Conservation (phyloP, 148 eudicot genomes). For the Diospyros lotus region DNA sequence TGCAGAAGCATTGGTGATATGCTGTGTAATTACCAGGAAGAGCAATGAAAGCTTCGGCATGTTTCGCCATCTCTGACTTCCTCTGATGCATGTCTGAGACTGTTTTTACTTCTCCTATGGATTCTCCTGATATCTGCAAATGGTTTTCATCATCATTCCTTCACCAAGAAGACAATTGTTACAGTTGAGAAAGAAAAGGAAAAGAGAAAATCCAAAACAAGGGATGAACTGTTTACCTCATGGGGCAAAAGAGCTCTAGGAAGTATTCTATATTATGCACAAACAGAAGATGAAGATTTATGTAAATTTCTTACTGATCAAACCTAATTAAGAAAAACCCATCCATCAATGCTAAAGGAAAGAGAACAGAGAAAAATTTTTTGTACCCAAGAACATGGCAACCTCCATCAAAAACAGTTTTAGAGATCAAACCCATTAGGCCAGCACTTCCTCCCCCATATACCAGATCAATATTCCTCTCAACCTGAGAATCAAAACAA, state of each 20-base stretch:
- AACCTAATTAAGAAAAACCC: neutral
- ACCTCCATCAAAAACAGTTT: conserved; percentile 68
- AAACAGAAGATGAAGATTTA: conserved; percentile 8
- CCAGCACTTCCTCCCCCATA: conserved; percentile 87
- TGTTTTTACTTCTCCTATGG: conserved; percentile 54
- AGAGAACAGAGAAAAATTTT: neutral
- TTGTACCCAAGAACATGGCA: conserved; percentile 69
- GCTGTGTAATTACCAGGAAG: conserved; percentile 49
- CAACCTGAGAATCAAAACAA: conserved; percentile 35
- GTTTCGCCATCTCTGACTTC: conserved; percentile 71
- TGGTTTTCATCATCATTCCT: conserved; percentile 1
- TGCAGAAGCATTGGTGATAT: neutral
- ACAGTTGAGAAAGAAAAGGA: neutral
- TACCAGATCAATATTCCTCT: conserved; percentile 58
- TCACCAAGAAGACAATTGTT: neutral
- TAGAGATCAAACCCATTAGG: conserved; percentile 73
- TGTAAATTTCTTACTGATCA: neutral
- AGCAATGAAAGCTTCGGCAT: conserved; percentile 84
- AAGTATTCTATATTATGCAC: conserved; percentile 41
- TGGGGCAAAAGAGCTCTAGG: conserved; percentile 56
- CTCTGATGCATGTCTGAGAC: conserved; percentile 80
- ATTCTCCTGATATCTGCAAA: conserved; percentile 59
- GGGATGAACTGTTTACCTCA: conserved; percentile 40
- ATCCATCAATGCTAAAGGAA: neutral
- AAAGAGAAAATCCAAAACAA: conserved; percentile 1